Percentiles rank a stretch among this genome's conserved stretches.
Evolutionary conservation across 208 protist genomes (phyloP).

Genomic region (Leishmania amazonensis): DNA sequence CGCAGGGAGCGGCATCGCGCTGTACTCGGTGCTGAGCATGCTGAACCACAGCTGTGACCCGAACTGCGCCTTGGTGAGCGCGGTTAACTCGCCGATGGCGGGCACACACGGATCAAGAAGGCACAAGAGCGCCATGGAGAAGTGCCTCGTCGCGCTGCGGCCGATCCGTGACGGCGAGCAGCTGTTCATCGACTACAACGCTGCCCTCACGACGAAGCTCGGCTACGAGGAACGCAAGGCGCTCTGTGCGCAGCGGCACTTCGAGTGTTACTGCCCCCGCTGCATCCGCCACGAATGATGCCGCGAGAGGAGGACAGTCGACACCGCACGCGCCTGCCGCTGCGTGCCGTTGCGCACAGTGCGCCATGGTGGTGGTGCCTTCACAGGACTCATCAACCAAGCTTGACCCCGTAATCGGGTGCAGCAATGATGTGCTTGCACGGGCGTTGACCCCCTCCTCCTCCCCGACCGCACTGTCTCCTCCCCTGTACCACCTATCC

Average conservation of each 20-base stretch:
- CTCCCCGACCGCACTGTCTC: neutral
- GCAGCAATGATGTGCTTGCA: neutral
- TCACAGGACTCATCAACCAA: neutral
- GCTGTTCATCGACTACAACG: conserved; percentile 89
- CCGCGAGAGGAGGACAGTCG: neutral
- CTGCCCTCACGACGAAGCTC: conserved; percentile 59
- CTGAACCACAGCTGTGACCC: conserved; percentile 91
- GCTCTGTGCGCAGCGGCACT: conserved; percentile 84
- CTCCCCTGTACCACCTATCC: neutral
- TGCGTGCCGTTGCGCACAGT: neutral
- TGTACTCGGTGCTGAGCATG: conserved; percentile 74
- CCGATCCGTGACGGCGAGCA: conserved; percentile 85
- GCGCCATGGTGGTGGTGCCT: neutral
- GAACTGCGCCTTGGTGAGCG: conserved; percentile 69
- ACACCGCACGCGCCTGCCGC: neutral
- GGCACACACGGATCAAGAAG: neutral
- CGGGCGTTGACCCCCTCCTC: no score
- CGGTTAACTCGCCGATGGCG: conserved; percentile 6
- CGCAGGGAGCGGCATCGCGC: conserved; percentile 44
- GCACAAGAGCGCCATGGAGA: conserved; percentile 15
- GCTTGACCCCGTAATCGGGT: neutral
- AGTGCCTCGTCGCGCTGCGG: conserved; percentile 54
- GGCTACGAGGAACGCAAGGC: conserved; percentile 75
- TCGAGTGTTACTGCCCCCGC: conserved; percentile 83
- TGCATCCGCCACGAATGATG: conserved; percentile 68